Base-by-base conservation (phyloP, 768 basidiomycete species). In the Boletellus emodensis region DNA sequence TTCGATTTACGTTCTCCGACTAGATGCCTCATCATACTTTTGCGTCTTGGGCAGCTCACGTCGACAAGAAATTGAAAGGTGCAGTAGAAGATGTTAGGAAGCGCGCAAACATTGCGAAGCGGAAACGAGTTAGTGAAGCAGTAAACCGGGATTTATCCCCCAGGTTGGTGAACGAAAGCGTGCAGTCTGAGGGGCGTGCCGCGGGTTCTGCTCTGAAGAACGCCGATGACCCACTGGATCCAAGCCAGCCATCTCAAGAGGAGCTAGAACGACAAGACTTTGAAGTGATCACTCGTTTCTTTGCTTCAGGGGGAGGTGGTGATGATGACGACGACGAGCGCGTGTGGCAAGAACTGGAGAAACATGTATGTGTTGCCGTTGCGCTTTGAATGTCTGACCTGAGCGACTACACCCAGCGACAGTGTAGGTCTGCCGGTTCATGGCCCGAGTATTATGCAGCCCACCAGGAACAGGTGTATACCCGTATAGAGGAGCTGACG, bases 21-120 rank as follows among this genome's bases (percentile, higher is more conserved):
- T 49, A 88, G 87, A 72, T 87, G 71, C 78, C 83, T 24, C 77
- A 82, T 55, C 87, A 87, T 61, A 57, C 72, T 3, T 12, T 57
- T 6, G 60, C 32, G 8, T 84, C 83, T 13, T 87, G 84, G 84
- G 55, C 47, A 30, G 61, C 58, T n/a, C 72, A 75, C 41, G 44
- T 81, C 17, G 39, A 55, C 28, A 53, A 52, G 45, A 61, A 63
- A 46, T 35, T 73, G 10, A 66, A 65, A 20, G 60, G 69, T 10
- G 65, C 72, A 36, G 51, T 85, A 11, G 81, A 80, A n/a, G 58
- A 65, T 6, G 62, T 76, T 46, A 71, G 75, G 46, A 80, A 81
- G 62, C 73, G 70, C 45, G 76, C 77, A 17, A 71, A 69, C n/a
- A 79, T 83, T 48, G 73, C 73, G 14, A 71, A 67, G 49, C 71